Base-by-base conservation (phyloP, 2,329 filamentous ascomycete genomes). In the Bipolaris cookei region DNA sequence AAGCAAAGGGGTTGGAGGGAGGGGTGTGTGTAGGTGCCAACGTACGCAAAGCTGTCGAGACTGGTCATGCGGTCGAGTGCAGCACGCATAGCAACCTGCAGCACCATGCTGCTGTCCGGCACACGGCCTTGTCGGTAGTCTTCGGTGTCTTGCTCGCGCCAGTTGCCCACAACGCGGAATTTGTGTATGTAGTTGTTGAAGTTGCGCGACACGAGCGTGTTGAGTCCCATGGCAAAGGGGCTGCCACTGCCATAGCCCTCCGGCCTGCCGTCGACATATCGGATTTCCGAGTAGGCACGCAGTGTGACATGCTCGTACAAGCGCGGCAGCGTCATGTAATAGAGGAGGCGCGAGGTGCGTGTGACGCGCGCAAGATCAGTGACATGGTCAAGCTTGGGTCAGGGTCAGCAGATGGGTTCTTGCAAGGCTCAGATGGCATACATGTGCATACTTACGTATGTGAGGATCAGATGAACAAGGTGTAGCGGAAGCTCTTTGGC, bases 281-380 rank as follows among this genome's bases (percentile, higher is more conserved):
- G 82, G 25, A 87, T 84, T 37, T 82, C 81, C 47, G 82, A 77
- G 69, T 88, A 86, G 6, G 84, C 86, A 51, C 79, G 82, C 32
- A 88, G 76, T 5, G 79, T 82, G 51, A 88, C 80, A 32, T 77
- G 73, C 68, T 81, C 79, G 73, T 88, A 88, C 38, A 88, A 80
- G 54, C 83, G 84, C 18, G 86, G 86, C 2, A 88, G 76, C 32
- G 83, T 80, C 84, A 88, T 87, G 75, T 88, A 88, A 64, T 87
- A 85, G 64, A 88, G 80, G 38, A 88, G 79, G 13, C 84, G 81
- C 59, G 83, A 87, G 49, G 85, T 86, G 55, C 84, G 80, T 61
- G 84, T 86, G 51, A 87, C 72, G 58, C 84, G 80, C 30, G 85
- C 84, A 23, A 88, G 80, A 67, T 88, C 86, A 57, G 75, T 82